These are phyloP conservation scores for Angomonas ambiguus DNA, from an alignment of 208 protist genomes.

Conservation along the genomic window DNA sequence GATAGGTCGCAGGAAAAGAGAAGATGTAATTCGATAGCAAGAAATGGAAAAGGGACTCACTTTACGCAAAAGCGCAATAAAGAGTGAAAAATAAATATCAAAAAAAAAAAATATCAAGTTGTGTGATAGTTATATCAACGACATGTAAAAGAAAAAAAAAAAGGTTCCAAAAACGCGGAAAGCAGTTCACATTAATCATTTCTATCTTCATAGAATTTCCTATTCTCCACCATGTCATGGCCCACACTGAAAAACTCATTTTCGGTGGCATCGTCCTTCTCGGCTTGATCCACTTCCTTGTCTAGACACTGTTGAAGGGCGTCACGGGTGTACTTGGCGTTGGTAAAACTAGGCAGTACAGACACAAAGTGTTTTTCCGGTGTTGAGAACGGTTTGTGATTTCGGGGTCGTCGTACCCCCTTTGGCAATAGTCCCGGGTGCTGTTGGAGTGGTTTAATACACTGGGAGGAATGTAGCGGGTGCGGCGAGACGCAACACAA, in stretches of 20 bases:
- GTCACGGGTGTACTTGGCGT: slow-evolving; percentile 33
- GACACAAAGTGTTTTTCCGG: slow-evolving; percentile 26
- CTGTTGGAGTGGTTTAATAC: not conserved
- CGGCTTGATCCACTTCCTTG: slow-evolving; percentile 21
- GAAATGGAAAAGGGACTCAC: not conserved
- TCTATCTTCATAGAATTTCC: slow-evolving; percentile 20
- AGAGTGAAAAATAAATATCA: not conserved
- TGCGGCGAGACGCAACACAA: not conserved
- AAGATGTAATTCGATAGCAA: not conserved
- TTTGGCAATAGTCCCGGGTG: slow-evolving; percentile 25
- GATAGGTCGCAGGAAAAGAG: too few relatives aligned
- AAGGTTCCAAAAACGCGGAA: slow-evolving; percentile 18
- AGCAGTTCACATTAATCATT: not conserved
- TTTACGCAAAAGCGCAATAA: not conserved
- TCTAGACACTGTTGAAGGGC: slow-evolving; percentile 20
- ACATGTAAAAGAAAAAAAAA: slow-evolving; percentile 8
- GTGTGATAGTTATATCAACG: not conserved
- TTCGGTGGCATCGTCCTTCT: slow-evolving; percentile 29
- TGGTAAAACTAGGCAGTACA: slow-evolving; percentile 46
- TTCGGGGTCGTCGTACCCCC: slow-evolving; percentile 20
- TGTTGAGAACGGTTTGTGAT: slow-evolving; percentile 48
- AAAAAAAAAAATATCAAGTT: slow-evolving; percentile 13
- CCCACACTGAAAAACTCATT: slow-evolving; percentile 60
- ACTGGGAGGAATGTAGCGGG: not conserved
- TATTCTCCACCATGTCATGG: slow-evolving; percentile 60